These are phyloP conservation scores for Ogataea paradorogensis DNA, from an alignment of 805 yeast species.

Conservation along the genomic window DNA sequence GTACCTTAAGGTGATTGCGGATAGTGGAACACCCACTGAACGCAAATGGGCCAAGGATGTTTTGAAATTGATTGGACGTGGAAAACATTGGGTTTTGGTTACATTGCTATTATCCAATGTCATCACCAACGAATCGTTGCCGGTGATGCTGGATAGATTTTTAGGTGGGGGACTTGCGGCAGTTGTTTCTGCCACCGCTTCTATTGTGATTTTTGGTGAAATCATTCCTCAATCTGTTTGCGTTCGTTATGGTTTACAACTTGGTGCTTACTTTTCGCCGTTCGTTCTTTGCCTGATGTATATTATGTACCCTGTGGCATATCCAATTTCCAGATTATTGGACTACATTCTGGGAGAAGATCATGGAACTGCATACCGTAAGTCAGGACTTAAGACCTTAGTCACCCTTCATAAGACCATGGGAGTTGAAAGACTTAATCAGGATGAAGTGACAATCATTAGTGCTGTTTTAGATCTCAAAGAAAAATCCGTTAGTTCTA, in stretches of 20 bases:
- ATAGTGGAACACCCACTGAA: slow-evolving; percentile 77
- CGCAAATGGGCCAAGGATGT: slow-evolving; percentile 69
- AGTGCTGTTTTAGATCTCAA: slow-evolving; percentile 91
- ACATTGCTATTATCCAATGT: slow-evolving; percentile 83
- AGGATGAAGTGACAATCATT: slow-evolving; percentile 95
- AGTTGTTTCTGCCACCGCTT: slow-evolving; percentile 86
- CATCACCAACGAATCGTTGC: slow-evolving; percentile 90
- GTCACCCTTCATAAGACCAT: slow-evolving; percentile 90
- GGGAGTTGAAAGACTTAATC: slow-evolving; percentile 91
- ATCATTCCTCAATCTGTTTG: slow-evolving; percentile 93
- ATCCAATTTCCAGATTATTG: slow-evolving; percentile 79
- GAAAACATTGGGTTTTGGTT: slow-evolving; percentile 96
- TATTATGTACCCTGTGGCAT: slow-evolving; percentile 85
- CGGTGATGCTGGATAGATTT: slow-evolving; percentile 87
- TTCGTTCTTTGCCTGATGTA: slow-evolving; percentile 85
- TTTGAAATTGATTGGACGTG: slow-evolving; percentile 65
- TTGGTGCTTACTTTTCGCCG: slow-evolving; percentile 89
- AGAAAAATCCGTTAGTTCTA: slow-evolving; percentile 79
- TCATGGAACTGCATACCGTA: slow-evolving; percentile 92
- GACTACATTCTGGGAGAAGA: slow-evolving; percentile 89
- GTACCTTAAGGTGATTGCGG: slow-evolving; percentile 82
- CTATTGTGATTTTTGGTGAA: slow-evolving; percentile 93
- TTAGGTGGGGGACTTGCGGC: slow-evolving; percentile 99
- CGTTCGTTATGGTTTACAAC: slow-evolving; percentile 87
- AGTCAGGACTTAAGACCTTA: slow-evolving; percentile 87